Evolutionary conservation across 495 filamentous ascomycete species (phyloP), one percentile per base, ranked within the genome.

Genomic region (Penicillium goetzii): DNA sequence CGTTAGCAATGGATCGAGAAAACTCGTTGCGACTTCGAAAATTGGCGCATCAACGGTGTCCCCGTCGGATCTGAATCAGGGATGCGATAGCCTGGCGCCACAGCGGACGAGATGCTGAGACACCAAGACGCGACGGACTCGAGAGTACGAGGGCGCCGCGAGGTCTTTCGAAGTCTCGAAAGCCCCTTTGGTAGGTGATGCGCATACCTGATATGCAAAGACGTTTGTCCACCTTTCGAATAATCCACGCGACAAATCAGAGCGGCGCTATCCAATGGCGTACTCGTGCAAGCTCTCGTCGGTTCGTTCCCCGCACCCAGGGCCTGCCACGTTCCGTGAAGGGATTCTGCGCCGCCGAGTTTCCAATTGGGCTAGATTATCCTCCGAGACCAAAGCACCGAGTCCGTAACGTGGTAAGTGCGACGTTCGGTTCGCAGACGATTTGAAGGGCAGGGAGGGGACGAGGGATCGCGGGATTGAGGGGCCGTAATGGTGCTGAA

Each of bases 331-430:
- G 71, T 67, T 71, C 63, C 61, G 63, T 69, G 64, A 56, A 47
- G 33, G 40, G 69, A 69, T 69, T 58, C 25, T n/a, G 58, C 58
- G 59, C 47, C 57, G 66, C 59, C 49, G 58, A 38, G 15, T 73
- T 69, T 67, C 47, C 68, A 73, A 73, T 72, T 66, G 60, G 68
- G 56, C 71, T 58, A 62, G 62, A 32, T 66, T 69, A 69, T 72
- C 64, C 69, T 69, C 71, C 66, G 71, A 69, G 60, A 60, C 65
- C 50, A 56, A 57, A 45, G 61, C 11, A 40, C 56, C 61, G 62
- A 68, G 54, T 62, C 43, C 38, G 51, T 60, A 59, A 56, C 43
- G 58, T 60, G 51, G 58, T 19, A 30, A 45, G 58, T 41, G 49
- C 54, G 30, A 62, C 50, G 49, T 59, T 59, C 25, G 25, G 12